These are phyloP conservation scores for Yamadazyma pseudoaaseri DNA, from an alignment of 1,139 yeast species.

Conservation along the genomic window DNA sequence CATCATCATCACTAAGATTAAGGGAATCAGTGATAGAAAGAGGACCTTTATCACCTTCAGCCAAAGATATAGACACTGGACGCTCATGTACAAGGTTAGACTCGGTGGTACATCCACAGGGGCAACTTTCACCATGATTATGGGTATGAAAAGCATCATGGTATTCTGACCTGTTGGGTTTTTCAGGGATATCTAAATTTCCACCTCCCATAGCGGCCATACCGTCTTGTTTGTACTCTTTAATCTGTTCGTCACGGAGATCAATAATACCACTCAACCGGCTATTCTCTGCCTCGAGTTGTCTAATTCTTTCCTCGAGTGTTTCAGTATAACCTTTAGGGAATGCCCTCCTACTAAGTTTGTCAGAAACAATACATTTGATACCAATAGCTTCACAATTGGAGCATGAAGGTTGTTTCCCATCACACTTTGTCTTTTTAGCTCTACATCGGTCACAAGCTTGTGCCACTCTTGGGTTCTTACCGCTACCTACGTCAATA, in stretches of 20 bases:
- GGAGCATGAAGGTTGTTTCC: conserved; percentile 52
- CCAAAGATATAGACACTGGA: conserved; percentile 65
- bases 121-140: conserved; percentile 49
- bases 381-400: conserved; percentile 44
- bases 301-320: conserved; percentile 45
- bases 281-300: conserved; percentile 44
- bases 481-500: conserved; percentile 62
- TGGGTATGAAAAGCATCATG: conserved; percentile 15
- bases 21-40: conserved; percentile 34
- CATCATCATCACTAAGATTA: conserved; percentile 53
- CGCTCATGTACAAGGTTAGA: conserved; percentile 58
- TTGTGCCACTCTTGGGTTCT: conserved; percentile 64
- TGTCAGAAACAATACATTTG: conserved; percentile 46
- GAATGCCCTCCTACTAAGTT: conserved; percentile 43
- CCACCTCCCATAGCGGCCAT: conserved; percentile 1
- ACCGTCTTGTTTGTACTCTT: conserved; percentile 17
- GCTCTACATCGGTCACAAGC: conserved; percentile 88
- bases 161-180: no score
- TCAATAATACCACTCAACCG: conserved; percentile 51
- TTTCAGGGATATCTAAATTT: not conserved
- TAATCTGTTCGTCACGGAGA: conserved; percentile 60
- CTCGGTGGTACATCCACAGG: conserved; percentile 51
- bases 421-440: conserved; percentile 74
- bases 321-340: conserved; percentile 54
- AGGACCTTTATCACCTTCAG: conserved; percentile 22